A percentile compares a stretch with the other conserved stretches of the same genome.
Evolutionary conservation across 345 rosid genomes (phyloP).

Genomic region (Psidium guajava): DNA sequence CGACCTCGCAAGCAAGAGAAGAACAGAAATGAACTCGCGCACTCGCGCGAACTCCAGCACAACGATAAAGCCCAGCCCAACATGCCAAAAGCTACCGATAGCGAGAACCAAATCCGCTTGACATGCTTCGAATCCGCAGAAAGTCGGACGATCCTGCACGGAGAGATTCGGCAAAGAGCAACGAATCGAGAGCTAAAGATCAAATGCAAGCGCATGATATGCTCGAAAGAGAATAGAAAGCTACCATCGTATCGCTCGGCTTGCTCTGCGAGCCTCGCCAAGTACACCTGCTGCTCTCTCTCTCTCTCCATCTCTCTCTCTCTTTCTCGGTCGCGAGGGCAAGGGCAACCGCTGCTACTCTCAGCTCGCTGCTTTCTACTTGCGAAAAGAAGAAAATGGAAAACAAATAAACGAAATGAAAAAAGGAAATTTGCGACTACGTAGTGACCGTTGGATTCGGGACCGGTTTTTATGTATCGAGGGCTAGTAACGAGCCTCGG

Average conservation of each 20-base stretch:
- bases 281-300: slow-evolving; percentile 74
- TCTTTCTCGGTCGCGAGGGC: background rate
- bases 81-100: background rate
- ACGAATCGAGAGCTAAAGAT: background rate
- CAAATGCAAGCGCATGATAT: background rate
- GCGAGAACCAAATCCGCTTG: background rate
- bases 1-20: background rate
- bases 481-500: background rate
- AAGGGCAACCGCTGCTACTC: background rate
- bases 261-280: slow-evolving; percentile 86
- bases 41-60: background rate
- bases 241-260: slow-evolving; percentile 89
- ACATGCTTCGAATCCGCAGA: background rate
- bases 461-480: background rate
- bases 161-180: background rate
- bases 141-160: background rate
- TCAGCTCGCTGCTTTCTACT: background rate
- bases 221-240: background rate
- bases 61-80: background rate
- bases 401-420: background rate
- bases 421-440: background rate
- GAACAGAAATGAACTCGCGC: background rate
- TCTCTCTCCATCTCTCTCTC: slow-evolving; percentile 56
- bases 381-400: background rate
- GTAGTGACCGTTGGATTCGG: background rate